Percentiles rank a stretch among this genome's conserved stretches.
These are phyloP conservation scores for Hymenoscyphus albidus DNA, from an alignment of 2,329 filamentous ascomycete species.

Conservation along the genomic window DNA sequence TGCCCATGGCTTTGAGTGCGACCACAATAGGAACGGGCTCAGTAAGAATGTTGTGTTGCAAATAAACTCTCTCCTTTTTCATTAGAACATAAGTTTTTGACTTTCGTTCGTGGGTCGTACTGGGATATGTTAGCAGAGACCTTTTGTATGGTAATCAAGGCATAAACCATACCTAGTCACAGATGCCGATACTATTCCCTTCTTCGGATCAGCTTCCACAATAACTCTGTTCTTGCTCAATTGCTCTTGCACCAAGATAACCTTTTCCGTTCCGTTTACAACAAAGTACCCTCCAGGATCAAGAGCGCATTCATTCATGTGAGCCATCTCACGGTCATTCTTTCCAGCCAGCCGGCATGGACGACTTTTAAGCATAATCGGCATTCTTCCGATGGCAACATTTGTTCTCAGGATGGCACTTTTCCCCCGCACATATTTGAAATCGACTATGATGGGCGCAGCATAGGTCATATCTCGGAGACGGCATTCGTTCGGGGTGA, in stretches of 20 bases:
- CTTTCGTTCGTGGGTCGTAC: constrained; percentile 95
- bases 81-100: constrained; percentile 95
- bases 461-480: constrained; percentile 97
- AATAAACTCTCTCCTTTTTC: constrained; percentile 86
- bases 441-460: constrained; percentile 88
- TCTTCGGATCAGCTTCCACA: constrained; percentile 88
- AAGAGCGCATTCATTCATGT: constrained; percentile 90
- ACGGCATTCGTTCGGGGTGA: constrained; percentile 95
- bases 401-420: constrained; percentile 70
- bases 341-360: constrained; percentile 85
- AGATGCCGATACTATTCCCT: constrained; percentile 89
- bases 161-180: constrained; percentile 60
- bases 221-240: constrained; percentile 99
- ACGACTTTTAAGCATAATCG: constrained; percentile 94
- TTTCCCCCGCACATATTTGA: constrained; percentile 81
- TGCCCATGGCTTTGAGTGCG: constrained; percentile 86
- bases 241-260: constrained; percentile 97
- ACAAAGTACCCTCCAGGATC: constrained; percentile 98
- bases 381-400: constrained; percentile 83
- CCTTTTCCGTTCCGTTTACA: constrained; percentile 95
- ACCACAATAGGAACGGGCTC: constrained; percentile 96
- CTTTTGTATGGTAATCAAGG: background rate
- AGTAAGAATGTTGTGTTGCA: constrained; percentile 88
- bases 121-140: constrained; percentile 36
- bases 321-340: constrained; percentile 81